These are phyloP conservation scores for Populus davidiana DNA, from an alignment of 345 rosid species.

Conservation along the genomic window DNA sequence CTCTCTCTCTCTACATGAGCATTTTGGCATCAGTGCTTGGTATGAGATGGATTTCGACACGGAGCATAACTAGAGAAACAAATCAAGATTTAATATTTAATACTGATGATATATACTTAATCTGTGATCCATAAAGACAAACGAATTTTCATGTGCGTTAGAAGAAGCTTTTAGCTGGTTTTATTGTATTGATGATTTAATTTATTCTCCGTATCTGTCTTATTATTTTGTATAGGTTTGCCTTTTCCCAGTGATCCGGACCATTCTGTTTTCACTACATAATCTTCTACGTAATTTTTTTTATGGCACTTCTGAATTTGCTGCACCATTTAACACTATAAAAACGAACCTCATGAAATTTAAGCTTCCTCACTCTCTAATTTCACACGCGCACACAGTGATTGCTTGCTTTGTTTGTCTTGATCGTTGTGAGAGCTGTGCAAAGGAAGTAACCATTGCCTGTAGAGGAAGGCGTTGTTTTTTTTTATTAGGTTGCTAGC, in stretches of 20 bases:
- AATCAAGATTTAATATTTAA: background rate
- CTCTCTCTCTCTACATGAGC: background rate
- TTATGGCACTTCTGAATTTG: background rate
- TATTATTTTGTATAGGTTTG: background rate
- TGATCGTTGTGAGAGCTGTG: no score
- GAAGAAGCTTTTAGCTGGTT: background rate
- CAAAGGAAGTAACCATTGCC: no score
- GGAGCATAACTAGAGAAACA: background rate
- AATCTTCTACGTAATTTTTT: background rate
- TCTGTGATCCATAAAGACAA: background rate
- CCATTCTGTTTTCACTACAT: background rate
- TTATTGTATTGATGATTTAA: background rate
- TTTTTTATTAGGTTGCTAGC: no score
- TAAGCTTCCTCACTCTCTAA: background rate
- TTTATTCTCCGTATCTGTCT: background rate
- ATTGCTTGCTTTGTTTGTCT: no score
- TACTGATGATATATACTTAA: background rate
- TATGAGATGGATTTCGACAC: background rate
- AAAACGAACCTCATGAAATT: background rate
- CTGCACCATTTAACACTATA: background rate
- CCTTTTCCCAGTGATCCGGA: background rate
- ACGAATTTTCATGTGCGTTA: background rate
- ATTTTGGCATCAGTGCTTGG: background rate
- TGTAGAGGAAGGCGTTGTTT: no score
- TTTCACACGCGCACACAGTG: background rate